Evolutionary conservation across 257 asterid genomes (phyloP).

Genomic region (Rhazya stricta): DNA sequence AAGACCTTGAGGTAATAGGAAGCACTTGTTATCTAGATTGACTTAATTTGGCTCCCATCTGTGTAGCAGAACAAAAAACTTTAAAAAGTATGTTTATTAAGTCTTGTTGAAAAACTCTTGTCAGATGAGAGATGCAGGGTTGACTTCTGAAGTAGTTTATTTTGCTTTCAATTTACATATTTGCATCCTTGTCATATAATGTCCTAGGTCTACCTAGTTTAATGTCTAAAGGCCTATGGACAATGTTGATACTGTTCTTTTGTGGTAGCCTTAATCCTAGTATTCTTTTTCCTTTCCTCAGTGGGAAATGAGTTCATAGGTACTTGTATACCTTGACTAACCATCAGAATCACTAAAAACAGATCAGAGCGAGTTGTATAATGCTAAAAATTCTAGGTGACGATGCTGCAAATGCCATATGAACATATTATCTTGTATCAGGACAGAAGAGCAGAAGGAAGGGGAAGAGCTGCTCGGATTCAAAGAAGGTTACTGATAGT

Average conservation of each 20-base stretch:
- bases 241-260: too few species aligned
- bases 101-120: background rate
- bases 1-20: background rate
- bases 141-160: background rate
- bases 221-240: background rate
- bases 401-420: background rate
- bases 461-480: slow-evolving; percentile 91
- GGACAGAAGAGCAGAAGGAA: slow-evolving; percentile 96
- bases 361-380: background rate
- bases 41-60: background rate
- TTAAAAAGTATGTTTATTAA: background rate
- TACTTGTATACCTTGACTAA: background rate
- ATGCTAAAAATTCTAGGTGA: background rate
- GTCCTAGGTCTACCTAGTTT: background rate
- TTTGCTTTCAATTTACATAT: background rate
- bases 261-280: background rate
- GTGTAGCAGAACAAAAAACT: background rate
- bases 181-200: background rate
- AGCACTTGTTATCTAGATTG: background rate
- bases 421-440: slow-evolving; percentile 32
- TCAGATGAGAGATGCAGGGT: background rate
- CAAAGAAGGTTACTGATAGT: slow-evolving; percentile 79
- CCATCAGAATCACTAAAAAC: background rate
- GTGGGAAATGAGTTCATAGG: background rate
- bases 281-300: background rate